Percentiles rank a stretch among this genome's conserved stretches.
Evolutionary conservation across 768 basidiomycete species (phyloP).

Genomic region (Lactarius evosmus): DNA sequence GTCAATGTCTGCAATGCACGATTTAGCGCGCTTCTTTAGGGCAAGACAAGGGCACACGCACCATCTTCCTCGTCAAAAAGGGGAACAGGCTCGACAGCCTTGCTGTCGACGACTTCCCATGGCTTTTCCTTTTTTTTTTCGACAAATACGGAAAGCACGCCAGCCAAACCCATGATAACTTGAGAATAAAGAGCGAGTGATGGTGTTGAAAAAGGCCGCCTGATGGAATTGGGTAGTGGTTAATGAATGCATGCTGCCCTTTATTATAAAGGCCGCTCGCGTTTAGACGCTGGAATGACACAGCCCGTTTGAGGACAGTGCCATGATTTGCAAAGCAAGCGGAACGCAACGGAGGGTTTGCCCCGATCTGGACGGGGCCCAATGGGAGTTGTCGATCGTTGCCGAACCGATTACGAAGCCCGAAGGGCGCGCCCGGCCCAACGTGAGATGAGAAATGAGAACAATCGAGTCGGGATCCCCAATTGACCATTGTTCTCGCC

Average conservation of each 20-base stretch:
- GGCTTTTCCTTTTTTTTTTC: conserved; percentile 53
- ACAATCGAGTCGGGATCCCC: background rate
- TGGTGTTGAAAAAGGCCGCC: conserved; percentile 1
- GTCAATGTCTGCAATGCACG: conserved; percentile 48
- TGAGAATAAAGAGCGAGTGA: conserved; percentile 2
- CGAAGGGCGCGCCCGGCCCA: background rate
- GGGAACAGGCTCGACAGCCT: conserved; percentile 59
- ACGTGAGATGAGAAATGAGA: background rate
- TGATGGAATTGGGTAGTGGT: conserved; percentile 3
- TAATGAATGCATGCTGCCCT: background rate
- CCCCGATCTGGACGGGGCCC: background rate
- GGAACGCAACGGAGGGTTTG: conserved; percentile 1
- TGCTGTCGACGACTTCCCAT: conserved; percentile 77
- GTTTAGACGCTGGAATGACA: conserved; percentile 25
- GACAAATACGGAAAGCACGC: conserved; percentile 38
- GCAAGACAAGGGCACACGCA: conserved; percentile 32
- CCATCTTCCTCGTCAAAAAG: conserved; percentile 61
- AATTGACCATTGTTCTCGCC: background rate
- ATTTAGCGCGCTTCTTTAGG: background rate
- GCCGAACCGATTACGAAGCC: conserved; percentile 21
- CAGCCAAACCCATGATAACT: conserved; percentile 28
- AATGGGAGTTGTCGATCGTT: background rate
- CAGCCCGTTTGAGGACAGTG: conserved; percentile 1
- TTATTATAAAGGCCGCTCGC: conserved; percentile 16
- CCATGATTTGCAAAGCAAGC: conserved; percentile 13